phyloP scores from a whole-genome alignment of 2,329 filamentous ascomycete species.

The Talaromyces atroroseus region DNA sequence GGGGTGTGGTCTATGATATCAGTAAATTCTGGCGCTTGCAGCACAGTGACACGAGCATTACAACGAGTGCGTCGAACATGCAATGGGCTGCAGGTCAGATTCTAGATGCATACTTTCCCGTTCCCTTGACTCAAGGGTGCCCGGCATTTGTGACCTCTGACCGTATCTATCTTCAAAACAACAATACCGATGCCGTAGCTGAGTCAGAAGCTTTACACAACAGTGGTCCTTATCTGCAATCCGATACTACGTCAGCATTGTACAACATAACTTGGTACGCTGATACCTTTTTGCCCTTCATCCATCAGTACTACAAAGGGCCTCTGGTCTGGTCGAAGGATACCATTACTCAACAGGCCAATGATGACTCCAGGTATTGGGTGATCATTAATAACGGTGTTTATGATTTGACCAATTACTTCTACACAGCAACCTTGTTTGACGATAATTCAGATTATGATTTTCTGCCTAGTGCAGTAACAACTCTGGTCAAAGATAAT shows the following conservation, averaged over 20 bases:
- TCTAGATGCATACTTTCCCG: slow-evolving; percentile 78
- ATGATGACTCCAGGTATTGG: slow-evolving; percentile 67
- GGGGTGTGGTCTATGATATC: slow-evolving; percentile 87
- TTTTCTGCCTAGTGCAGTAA: slow-evolving; percentile 67
- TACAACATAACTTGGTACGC: slow-evolving; percentile 70
- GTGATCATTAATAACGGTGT: slow-evolving; percentile 69
- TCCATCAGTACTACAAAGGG: slow-evolving; percentile 82
- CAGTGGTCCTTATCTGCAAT: slow-evolving; percentile 58
- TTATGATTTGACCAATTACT: slow-evolving; percentile 91
- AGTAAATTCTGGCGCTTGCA: slow-evolving; percentile 78
- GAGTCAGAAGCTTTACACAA: slow-evolving; percentile 58
- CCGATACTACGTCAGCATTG: slow-evolving; percentile 55
- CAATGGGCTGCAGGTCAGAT: slow-evolving; percentile 69
- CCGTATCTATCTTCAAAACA: slow-evolving; percentile 47
- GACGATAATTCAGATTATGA: slow-evolving; percentile 54
- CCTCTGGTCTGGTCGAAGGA: slow-evolving; percentile 66
- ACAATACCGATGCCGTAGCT: slow-evolving; percentile 59
- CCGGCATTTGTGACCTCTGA: slow-evolving; percentile 61
- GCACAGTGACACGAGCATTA: slow-evolving; percentile 68
- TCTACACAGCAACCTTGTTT: slow-evolving; percentile 62
- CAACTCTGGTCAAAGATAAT: slow-evolving; percentile 64
- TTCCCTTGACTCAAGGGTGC: slow-evolving; percentile 71
- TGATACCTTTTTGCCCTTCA: slow-evolving; percentile 66
- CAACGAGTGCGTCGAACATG: slow-evolving; percentile 63
- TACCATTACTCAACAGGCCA: slow-evolving; percentile 60